Conservation (phyloP, 1,284 basidiomycete species). For the Ustilago nuda region DNA sequence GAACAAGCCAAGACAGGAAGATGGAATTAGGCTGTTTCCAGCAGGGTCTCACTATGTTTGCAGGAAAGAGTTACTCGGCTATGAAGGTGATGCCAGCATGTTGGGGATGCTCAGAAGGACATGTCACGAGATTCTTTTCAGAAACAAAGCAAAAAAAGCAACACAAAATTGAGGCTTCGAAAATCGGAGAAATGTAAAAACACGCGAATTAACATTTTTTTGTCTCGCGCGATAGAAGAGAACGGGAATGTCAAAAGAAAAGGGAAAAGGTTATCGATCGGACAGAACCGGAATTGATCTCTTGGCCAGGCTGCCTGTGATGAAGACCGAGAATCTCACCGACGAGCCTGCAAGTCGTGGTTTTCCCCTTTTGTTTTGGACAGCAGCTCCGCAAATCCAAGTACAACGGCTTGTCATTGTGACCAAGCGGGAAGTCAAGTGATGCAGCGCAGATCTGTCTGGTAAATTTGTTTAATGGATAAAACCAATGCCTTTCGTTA, state of each 20-base stretch:
- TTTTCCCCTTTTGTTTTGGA: not conserved
- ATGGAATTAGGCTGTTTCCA: not conserved
- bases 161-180: constrained; percentile 5
- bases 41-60: constrained; percentile 3
- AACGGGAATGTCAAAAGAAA: not conserved
- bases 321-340: constrained; percentile 5
- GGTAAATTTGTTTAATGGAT: not conserved
- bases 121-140: not conserved
- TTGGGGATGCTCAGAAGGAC: not conserved
- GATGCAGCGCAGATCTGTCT: not conserved
- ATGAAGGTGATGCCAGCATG: not conserved
- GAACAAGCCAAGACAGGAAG: not conserved
- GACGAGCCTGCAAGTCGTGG: not conserved
- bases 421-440: constrained; percentile 4
- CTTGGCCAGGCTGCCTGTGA: not conserved
- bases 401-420: not conserved
- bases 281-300: constrained; percentile 42
- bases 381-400: not conserved
- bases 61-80: not conserved
- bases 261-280: constrained; percentile 36
- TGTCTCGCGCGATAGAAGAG: not conserved
- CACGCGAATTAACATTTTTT: not conserved
- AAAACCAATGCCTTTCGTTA: not conserved
- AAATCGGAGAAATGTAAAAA: not conserved
- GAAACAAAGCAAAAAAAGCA: not conserved